Conservation (phyloP, 805 yeast genomes). For the Monosporozyma aquatica region DNA sequence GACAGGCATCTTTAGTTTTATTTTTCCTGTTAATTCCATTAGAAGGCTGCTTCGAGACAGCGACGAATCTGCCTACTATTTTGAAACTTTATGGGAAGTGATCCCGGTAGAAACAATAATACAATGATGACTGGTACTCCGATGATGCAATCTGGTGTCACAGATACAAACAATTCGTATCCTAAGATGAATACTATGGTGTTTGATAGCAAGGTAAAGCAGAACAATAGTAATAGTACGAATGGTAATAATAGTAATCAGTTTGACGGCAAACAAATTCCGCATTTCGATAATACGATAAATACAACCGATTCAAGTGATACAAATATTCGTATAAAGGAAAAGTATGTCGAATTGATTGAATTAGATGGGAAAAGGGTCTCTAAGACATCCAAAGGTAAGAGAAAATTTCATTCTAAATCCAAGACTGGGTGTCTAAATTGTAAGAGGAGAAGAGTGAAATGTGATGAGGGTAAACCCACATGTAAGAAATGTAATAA, state of each 20-base stretch:
- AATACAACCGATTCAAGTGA: background rate
- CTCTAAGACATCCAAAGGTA: slow-evolving; percentile 46
- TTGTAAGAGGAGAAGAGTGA: slow-evolving; percentile 82
- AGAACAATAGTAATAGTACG: background rate
- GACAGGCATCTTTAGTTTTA: no score
- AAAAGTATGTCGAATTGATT: slow-evolving; percentile 27
- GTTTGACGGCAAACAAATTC: background rate
- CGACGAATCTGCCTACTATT: no score
- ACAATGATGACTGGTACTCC: background rate
- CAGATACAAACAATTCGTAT: background rate
- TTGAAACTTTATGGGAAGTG: no score
- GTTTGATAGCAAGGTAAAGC: background rate
- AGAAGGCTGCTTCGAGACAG: no score
- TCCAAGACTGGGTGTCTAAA: slow-evolving; percentile 84
- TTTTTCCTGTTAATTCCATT: no score
- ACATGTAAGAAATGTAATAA: slow-evolving; percentile 69
- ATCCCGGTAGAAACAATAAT: no score
- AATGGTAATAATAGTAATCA: background rate
- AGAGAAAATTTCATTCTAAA: slow-evolving; percentile 82
- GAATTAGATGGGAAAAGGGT: slow-evolving; percentile 35
- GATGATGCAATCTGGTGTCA: background rate
- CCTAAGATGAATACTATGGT: background rate
- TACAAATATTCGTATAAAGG: slow-evolving; percentile 11
- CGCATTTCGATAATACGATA: background rate
- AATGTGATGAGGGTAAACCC: slow-evolving; percentile 85